Base-by-base conservation (phyloP, 2,329 filamentous ascomycete genomes). In the Thermomyces lanuginosus region DNA sequence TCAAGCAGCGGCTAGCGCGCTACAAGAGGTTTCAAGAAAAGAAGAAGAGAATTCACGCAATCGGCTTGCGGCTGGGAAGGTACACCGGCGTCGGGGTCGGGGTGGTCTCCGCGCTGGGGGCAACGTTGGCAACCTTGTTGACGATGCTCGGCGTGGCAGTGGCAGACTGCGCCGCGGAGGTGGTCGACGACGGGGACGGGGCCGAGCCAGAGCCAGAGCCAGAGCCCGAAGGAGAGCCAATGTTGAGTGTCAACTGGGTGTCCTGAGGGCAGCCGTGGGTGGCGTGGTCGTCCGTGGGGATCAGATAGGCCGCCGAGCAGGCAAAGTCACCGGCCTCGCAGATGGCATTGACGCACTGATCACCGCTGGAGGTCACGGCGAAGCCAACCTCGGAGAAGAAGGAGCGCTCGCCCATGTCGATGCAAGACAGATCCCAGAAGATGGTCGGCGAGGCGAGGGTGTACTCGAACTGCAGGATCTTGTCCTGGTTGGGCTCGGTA, bases 391-490 rank as follows among this genome's bases (percentile, higher is more conserved):
- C 29, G 27, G 42, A 42, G 40, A 55, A 55, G 25, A 42, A 35
- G 22, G 50, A 47, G 33, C 38, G 33, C 6, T 35, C 16, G 17
- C 35, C 32, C 39, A 49, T 44, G 36, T 55, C 36, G 33, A 55
- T 51, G 39, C 44, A 51, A 29, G 51, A 55, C n/a, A 54, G 37
- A 33, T 55, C 51, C 46, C 49, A 55, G 44, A 37, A 53, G 36
- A 55, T 44, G 15, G 40, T 49, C 21, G 46, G 43, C 17, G 31
- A 28, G 6, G 35, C 23, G 20, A 43, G 31, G 30, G 50, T 55
- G 42, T 55, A 55, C 38, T 55, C 50, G 37, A 53, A 56, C 45
- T 58, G 54, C n/a, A 56, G 49, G 23, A 58, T 45, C 12, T 54
- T 43, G 29, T 33, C 20, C 34, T 50, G 46, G 26, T 37, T 31